phyloP scores from a whole-genome alignment of 129 eudicot genomes.

The Escallonia rubra region DNA sequence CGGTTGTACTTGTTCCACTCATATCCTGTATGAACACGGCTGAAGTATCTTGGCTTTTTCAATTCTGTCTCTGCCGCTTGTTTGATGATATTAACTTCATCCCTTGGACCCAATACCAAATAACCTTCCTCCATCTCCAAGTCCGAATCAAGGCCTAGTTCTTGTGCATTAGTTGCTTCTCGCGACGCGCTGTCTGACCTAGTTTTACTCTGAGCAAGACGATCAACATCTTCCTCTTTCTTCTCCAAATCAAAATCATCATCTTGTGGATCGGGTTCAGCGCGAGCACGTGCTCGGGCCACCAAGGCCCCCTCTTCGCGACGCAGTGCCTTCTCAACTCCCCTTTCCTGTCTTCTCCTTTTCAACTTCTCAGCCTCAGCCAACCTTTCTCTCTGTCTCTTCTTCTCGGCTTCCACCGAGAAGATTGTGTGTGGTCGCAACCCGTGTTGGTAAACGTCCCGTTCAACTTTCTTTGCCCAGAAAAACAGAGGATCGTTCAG shows the following conservation, averaged over 20 bases:
- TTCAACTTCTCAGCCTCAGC: not conserved
- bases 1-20: not conserved
- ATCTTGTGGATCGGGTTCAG: not conserved
- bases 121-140: not conserved
- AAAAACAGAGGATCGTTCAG: conserved; percentile 6
- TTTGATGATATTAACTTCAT: too few species aligned
- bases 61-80: too few species aligned
- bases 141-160: not conserved
- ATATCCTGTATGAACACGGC: not conserved
- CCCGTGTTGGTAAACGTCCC: not conserved
- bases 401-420: not conserved
- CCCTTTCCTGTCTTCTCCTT: not conserved
- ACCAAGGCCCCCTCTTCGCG: not conserved
- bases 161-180: too few species aligned
- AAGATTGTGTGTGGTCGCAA: not conserved
- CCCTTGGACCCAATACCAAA: too few species aligned
- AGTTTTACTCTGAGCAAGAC: too few species aligned
- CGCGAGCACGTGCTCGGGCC: too few species aligned
- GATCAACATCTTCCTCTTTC: too few species aligned
- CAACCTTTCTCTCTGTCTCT: conserved; percentile 1
- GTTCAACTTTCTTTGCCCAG: not conserved
- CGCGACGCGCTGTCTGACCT: too few species aligned
- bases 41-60: not conserved
- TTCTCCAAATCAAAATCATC: not conserved
- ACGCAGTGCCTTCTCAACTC: not conserved